Evolutionary conservation across 2,329 filamentous ascomycete genomes (phyloP).

Genomic region (Paecilomyces sp.): DNA sequence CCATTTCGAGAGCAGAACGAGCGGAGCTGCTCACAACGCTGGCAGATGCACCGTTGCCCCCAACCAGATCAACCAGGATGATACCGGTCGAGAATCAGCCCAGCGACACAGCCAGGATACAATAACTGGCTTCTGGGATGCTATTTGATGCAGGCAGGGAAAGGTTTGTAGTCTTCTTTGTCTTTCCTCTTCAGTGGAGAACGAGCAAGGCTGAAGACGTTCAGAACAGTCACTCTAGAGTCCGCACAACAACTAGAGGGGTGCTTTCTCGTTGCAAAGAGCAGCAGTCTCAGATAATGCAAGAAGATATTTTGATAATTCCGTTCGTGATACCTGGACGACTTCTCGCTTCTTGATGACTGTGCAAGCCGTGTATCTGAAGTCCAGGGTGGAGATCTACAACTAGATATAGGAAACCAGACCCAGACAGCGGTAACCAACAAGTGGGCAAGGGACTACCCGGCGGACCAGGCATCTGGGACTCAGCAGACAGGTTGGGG

Average conservation of each 20-base stretch:
- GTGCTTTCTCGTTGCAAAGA: neutral
- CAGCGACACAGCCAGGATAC: neutral
- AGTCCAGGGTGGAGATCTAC: constrained; percentile 17
- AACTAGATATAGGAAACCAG: constrained; percentile 16
- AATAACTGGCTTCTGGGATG: neutral
- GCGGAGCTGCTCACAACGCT: neutral
- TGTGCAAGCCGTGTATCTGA: neutral
- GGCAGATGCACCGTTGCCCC: neutral
- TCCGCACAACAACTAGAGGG: neutral
- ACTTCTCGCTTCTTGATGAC: neutral
- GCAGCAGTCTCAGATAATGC: neutral
- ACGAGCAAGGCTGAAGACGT: neutral
- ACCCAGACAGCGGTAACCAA: neutral
- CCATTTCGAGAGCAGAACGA: constrained; percentile 22
- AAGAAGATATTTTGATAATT: neutral
- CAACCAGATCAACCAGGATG: neutral
- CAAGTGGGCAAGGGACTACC: neutral
- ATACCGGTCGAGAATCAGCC: neutral
- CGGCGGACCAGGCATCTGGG: neutral
- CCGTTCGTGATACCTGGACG: neutral
- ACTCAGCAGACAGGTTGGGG: neutral
- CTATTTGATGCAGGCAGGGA: neutral
- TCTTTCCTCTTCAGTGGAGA: neutral
- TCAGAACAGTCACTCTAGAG: neutral
- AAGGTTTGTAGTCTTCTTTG: neutral